Base-by-base conservation (phyloP, 2,329 filamentous ascomycete genomes). In the Colletotrichum shisoi region DNA sequence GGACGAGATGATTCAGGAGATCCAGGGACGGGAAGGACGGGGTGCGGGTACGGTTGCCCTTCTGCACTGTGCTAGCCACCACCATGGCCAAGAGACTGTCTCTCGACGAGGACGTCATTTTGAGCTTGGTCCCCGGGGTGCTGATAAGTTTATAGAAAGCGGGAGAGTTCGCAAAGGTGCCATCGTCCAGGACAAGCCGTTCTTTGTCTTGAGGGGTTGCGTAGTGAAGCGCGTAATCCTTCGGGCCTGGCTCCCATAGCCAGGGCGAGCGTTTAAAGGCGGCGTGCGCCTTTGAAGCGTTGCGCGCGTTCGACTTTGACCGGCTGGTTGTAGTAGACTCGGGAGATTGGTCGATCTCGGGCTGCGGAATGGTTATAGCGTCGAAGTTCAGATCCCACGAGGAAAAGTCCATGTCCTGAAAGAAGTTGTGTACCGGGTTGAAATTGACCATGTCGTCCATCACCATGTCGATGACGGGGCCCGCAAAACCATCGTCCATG, bases 1-100 rank as follows among this genome's bases (percentile, higher is more conserved):
- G 78, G 0, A 81, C 72, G 0, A 81, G 69, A 0, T 74, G 75
- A 46, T 80, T 77, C 6, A 81, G 66, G 1, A 81, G 63, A 39
- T 81, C 77, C 0, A 76, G 75, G 0, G 76, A 77, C 0, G 80
- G 80, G 12, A 81, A 81, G 0, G 77, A 79, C 4, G 77, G 75
- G 17, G 79, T 76, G 0, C 71, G 72, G 27, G 71, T 71, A 0
- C 73, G 69, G 0, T 72, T 24, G 7, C 73, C 71, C 19, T 75
- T 74, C 0, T 71, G 68, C 0, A 69, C 70, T n/a, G 73, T 76
- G 5, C 73, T 73, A 3, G 72, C 70, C 8, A 76, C 74, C 0
- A 76, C 71, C 44, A 74, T 71, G 19, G 73, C 72, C 11, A 77
- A 57, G 9, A 77, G 75, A 19, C 70, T 71, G n/a, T 77, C 75